phyloP scores from a whole-genome alignment of 2,329 filamentous ascomycete genomes.

The Gnomoniopsis sp. region DNA sequence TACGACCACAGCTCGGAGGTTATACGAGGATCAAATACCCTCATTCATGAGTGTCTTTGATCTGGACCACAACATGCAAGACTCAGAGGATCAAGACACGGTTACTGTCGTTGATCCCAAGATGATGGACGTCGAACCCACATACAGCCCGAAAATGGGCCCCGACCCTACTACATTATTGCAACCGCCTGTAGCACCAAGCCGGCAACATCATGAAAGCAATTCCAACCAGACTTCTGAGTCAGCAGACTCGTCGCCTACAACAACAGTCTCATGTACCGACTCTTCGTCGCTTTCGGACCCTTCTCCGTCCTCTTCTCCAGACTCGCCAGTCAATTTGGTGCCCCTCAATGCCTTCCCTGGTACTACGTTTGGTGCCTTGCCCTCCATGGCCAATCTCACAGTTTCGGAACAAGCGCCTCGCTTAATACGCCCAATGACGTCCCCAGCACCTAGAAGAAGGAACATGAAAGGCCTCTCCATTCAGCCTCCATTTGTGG shows the following conservation, averaged over 20 bases:
- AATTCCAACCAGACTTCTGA: constrained; percentile 76
- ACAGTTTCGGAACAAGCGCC: constrained; percentile 39
- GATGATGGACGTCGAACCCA: constrained; percentile 44
- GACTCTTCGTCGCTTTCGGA: constrained; percentile 90
- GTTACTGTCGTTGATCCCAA: constrained; percentile 54
- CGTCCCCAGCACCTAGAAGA: constrained; percentile 67
- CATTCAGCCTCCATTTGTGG: constrained; percentile 61
- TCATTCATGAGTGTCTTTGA: constrained; percentile 75
- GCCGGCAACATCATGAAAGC: constrained; percentile 72
- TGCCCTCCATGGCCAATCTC: constrained; percentile 45
- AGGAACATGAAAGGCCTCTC: constrained; percentile 83
- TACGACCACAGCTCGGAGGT: constrained; percentile 56
- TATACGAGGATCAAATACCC: constrained; percentile 69
- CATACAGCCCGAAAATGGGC: constrained; percentile 32
- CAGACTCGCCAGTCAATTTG: constrained; percentile 79
- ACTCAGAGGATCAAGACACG: constrained; percentile 46
- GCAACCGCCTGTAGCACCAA: constrained; percentile 40
- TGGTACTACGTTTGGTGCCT: constrained; percentile 52
- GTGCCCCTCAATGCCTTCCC: constrained; percentile 68
- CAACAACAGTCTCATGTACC: constrained; percentile 87
- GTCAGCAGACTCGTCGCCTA: constrained; percentile 91
- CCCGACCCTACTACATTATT: constrained; percentile 27
- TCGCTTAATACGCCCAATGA: constrained; percentile 55
- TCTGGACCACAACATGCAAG: constrained; percentile 51
- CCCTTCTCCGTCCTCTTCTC: constrained; percentile 85